phyloP scores from a whole-genome alignment of 2,329 filamentous ascomycete species.

The Aspergillus pseudotamarii region DNA sequence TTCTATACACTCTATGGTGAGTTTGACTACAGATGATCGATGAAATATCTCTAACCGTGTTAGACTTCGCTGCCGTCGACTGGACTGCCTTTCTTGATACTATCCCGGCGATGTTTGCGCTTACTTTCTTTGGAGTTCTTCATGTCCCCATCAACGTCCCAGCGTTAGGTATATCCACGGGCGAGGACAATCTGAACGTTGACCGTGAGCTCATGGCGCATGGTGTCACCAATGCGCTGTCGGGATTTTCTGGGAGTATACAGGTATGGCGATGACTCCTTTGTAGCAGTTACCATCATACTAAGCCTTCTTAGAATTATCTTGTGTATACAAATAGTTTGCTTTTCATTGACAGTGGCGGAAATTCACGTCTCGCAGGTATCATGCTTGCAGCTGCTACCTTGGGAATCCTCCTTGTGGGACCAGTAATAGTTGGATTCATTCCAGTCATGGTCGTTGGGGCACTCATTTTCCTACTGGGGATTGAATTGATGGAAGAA shows the following conservation, averaged over 20 bases:
- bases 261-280: conserved; percentile 47
- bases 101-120: conserved; percentile 90
- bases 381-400: conserved; percentile 81
- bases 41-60: conserved; percentile 6
- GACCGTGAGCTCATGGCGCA: conserved; percentile 91
- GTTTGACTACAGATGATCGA: conserved; percentile 32
- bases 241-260: conserved; percentile 84
- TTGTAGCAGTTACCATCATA: not conserved
- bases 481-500: conserved; percentile 87
- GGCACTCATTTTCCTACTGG: conserved; percentile 89
- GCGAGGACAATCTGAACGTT: conserved; percentile 88
- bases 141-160: conserved; percentile 99
- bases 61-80: conserved; percentile 78
- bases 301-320: conserved; percentile 71
- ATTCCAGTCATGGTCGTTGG: conserved; percentile 98
- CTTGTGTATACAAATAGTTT: conserved; percentile 96
- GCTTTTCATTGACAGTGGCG: conserved; percentile 93
- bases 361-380: conserved; percentile 82
- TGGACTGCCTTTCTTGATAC: conserved; percentile 83
- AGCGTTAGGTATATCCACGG: conserved; percentile 83
- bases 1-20: conserved; percentile 95
- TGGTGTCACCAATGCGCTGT: conserved; percentile 88
- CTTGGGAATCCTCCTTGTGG: conserved; percentile 78
- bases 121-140: conserved; percentile 96
- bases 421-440: conserved; percentile 85